Evolutionary conservation across 257 asterid species (phyloP).

Genomic region (Anisodus tanguticus): DNA sequence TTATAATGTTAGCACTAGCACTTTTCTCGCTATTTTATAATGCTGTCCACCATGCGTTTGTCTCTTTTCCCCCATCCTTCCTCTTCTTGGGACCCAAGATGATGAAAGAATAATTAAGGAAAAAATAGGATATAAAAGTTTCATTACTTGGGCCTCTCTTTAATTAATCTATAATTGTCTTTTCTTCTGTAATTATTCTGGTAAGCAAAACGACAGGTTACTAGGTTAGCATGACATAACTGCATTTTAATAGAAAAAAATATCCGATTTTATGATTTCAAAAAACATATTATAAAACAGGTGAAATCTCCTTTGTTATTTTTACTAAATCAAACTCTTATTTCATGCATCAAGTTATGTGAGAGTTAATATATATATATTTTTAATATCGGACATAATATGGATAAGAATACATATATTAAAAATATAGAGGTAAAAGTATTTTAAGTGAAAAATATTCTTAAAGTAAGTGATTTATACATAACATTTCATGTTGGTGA

Average conservation of each 20-base stretch:
- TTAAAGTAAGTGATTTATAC: too few relatives aligned
- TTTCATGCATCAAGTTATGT: neutral
- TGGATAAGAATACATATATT: too few relatives aligned
- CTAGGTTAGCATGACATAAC: neutral
- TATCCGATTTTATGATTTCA: neutral
- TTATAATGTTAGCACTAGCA: slow-evolving; percentile 8
- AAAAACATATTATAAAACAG: neutral
- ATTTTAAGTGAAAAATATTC: too few relatives aligned
- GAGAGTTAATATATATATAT: too few relatives aligned
- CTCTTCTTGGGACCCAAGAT: neutral
- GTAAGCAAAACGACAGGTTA: neutral
- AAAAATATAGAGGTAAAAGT: too few relatives aligned
- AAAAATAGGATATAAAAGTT: neutral
- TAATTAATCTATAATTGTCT: neutral
- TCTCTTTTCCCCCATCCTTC: neutral
- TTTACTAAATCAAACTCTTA: too few relatives aligned
- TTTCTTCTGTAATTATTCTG: neutral
- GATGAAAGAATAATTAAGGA: neutral
- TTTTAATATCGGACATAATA: too few relatives aligned
- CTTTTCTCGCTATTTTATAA: slow-evolving; percentile 12
- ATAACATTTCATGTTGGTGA: too few relatives aligned
- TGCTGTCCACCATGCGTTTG: too few relatives aligned
- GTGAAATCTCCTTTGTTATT: neutral
- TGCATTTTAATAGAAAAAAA: neutral
- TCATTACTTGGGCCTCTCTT: neutral